Evolutionary conservation across 148 eudicot genomes (phyloP), one percentile per base, ranked within the genome.

Genomic region (Fagopyrum esculentum): DNA sequence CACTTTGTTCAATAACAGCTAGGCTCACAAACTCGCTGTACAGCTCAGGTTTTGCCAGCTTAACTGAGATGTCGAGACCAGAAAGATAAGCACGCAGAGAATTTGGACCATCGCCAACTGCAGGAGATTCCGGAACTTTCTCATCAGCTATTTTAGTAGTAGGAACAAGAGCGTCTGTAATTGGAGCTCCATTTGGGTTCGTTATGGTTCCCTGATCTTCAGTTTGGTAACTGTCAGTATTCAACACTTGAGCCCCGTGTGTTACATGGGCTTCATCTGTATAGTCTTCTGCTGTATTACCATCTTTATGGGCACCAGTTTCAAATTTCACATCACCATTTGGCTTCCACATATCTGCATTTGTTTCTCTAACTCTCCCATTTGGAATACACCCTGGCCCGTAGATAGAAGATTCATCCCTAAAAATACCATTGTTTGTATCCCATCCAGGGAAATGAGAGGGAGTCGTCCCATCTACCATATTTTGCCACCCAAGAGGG

Each of bases 381-480:
- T 79, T 77, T 1, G 84, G 56, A 1, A 80, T 52, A 77, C 80
- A 77, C 35, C 81, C 83, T 35, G 75, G 76, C 70, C 89, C 89
- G 80, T 79, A 93, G 68, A 82, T 73, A 77, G 88, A 85, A 45
- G 89, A 71, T 56, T 91, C 97, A 47, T 91, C 91, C 79, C 96
- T 84, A 69, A 80, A 86, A 26, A 86, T 86, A 75, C 88, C 79
- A 76, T 84, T 94, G 61, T 75, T 88, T 59, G 88, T 80, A 81
- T 91, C 93, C 98, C 98, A 94, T 56, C 81, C 89, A 78, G 80
- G 88, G 47, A 87, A 81, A 72, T 85, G 89, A 13, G 89, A 83
- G 59, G 85, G 80, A 61, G 77, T 30, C 22, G 88, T 74, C 44
- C 87, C 91, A 63, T 90, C 96, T 13, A 80, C 84, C 78, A 85